Conservation (phyloP, 768 basidiomycete species). For the Boletales sp. region DNA sequence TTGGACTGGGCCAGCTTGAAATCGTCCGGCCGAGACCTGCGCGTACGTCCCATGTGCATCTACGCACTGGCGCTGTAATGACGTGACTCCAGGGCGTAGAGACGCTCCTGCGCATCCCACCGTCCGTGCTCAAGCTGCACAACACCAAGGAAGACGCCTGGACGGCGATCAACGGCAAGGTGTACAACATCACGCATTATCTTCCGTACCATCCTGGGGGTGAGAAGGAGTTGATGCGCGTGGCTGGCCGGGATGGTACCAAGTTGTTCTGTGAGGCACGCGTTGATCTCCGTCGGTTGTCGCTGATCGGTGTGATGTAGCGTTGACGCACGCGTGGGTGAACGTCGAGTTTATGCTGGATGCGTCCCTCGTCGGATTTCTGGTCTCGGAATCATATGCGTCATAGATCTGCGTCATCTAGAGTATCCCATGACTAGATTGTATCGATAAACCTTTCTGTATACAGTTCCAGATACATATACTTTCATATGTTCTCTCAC, state of each 20-base stretch:
- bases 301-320: constrained; percentile 38
- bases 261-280: constrained; percentile 78
- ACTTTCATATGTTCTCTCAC: constrained; percentile 1
- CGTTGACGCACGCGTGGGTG: constrained; percentile 93
- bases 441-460: not conserved
- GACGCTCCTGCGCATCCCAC: constrained; percentile 64
- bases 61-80: no score
- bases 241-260: constrained; percentile 92
- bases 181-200: constrained; percentile 96
- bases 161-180: constrained; percentile 88
- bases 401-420: constrained; percentile 27
- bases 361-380: constrained; percentile 85
- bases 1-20: constrained; percentile 94
- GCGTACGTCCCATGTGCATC: constrained; percentile 44
- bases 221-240: constrained; percentile 90
- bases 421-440: not conserved
- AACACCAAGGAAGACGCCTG: constrained; percentile 63
- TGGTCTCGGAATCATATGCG: constrained; percentile 65
- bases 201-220: constrained; percentile 92
- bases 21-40: constrained; percentile 71
- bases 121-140: constrained; percentile 43
- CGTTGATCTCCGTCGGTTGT: not conserved
- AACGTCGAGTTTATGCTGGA: constrained; percentile 97
- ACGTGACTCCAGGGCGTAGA: constrained; percentile 58
- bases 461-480: no score